These are phyloP conservation scores for Polytrichum formosum DNA, from an alignment of 225 moss, liverwort and hornwort species.

Conservation along the genomic window DNA sequence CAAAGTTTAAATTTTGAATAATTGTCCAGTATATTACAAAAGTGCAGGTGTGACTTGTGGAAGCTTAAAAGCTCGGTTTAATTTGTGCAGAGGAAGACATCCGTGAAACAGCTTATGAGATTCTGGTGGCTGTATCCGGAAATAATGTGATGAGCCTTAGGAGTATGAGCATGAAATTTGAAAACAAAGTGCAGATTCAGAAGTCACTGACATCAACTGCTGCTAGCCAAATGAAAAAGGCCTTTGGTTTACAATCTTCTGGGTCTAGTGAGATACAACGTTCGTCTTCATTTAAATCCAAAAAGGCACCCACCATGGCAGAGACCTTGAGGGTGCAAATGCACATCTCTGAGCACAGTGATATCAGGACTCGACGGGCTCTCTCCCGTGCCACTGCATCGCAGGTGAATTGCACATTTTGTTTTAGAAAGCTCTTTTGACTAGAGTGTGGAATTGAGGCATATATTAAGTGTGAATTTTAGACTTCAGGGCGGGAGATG, in stretches of 20 bases:
- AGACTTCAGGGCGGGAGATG: too few relatives aligned
- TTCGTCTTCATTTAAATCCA: constrained; percentile 46
- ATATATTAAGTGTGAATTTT: too few relatives aligned
- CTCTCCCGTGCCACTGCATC: constrained; percentile 37
- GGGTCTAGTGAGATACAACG: constrained; percentile 35
- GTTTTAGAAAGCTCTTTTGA: too few relatives aligned
- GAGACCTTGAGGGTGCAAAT: constrained; percentile 47
- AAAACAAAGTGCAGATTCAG: constrained; percentile 21
- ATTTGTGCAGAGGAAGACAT: constrained; percentile 68
- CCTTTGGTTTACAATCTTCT: constrained; percentile 45
- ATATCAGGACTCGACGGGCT: constrained; percentile 44
- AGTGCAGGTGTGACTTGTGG: background rate
- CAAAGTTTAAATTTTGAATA: too few relatives aligned
- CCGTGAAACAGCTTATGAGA: constrained; percentile 84
- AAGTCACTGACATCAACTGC: constrained; percentile 53
- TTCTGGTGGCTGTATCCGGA: constrained; percentile 79
- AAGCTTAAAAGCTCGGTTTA: background rate
- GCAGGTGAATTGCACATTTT: too few relatives aligned
- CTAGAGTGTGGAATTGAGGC: too few relatives aligned
- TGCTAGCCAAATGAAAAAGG: constrained; percentile 58
- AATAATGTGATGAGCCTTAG: constrained; percentile 60
- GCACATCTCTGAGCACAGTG: constrained; percentile 45
- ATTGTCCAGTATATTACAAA: too few relatives aligned
- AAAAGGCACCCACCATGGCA: constrained; percentile 29
- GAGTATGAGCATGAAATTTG: constrained; percentile 45